Conservation (phyloP, 768 basidiomycete genomes). For the Amanita pseudoporphyria region DNA sequence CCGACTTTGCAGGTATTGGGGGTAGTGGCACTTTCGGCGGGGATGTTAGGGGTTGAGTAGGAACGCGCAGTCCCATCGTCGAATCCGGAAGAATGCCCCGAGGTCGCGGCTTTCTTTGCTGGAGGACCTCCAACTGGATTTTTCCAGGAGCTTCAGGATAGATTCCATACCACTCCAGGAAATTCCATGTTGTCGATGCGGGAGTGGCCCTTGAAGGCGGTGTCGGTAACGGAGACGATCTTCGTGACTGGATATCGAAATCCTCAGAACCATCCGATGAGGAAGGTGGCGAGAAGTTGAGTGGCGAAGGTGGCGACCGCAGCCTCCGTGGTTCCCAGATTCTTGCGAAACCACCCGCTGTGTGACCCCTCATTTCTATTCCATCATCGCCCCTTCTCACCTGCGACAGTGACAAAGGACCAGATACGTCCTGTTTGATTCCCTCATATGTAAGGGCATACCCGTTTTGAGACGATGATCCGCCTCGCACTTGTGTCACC, state of each 20-base stretch:
- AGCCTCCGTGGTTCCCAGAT: neutral
- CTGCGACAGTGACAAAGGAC: neutral
- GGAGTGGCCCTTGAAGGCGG: conserved; percentile 21
- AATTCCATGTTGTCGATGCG: conserved; percentile 25
- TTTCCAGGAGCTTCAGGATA: conserved; percentile 21
- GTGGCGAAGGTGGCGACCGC: conserved; percentile 1
- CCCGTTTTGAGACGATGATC: neutral
- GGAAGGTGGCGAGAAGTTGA: conserved; percentile 2
- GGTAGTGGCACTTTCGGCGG: conserved; percentile 5
- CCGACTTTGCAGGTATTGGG: neutral
- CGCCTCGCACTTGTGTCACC: neutral
- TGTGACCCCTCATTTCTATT: neutral
- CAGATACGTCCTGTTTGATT: neutral
- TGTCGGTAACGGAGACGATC: conserved; percentile 9
- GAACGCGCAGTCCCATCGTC: neutral
- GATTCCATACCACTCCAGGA: conserved; percentile 28
- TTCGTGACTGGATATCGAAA: neutral
- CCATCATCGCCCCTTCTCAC: neutral
- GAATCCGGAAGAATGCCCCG: conserved; percentile 2
- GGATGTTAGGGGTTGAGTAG: conserved; percentile 1
- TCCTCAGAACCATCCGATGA: conserved; percentile 5
- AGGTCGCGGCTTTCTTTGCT: neutral
- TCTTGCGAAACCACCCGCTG: neutral
- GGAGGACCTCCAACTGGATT: neutral
- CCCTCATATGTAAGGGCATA: neutral